phyloP scores from a whole-genome alignment of 768 basidiomycete genomes.

The Sporobolomyces roseus region DNA sequence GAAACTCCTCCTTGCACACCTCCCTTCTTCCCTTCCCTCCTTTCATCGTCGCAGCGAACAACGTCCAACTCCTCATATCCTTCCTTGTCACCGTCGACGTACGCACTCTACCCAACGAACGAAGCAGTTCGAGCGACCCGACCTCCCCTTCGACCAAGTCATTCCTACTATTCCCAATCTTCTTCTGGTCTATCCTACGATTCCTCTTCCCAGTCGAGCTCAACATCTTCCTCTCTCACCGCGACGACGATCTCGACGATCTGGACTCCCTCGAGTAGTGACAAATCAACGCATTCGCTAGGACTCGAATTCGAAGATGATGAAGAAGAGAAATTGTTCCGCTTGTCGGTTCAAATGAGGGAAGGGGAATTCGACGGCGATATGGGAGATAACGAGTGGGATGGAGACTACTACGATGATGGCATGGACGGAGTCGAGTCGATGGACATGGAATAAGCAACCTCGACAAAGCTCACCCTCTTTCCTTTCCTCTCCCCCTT shows the following conservation, averaged over 20 bases:
- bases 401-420: not conserved
- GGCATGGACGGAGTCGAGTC: not conserved
- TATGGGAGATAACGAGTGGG: constrained; percentile 2
- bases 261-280: not conserved
- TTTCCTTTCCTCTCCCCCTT: not conserved
- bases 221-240: not conserved
- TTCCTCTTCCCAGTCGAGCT: not conserved
- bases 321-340: constrained; percentile 8
- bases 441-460: constrained; percentile 6
- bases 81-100: constrained; percentile 5
- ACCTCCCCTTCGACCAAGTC: not conserved
- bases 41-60: constrained; percentile 8
- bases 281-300: not conserved
- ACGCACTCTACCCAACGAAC: not conserved
- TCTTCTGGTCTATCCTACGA: not conserved
- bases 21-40: constrained; percentile 12
- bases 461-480: not conserved
- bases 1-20: constrained; percentile 10
- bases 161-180: not conserved
- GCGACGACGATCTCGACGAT: not conserved
- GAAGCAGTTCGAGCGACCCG: not conserved
- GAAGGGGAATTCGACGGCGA: constrained; percentile 15
- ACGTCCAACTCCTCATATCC: not conserved
- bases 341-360: constrained; percentile 13
- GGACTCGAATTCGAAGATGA: constrained; percentile 16